These are phyloP conservation scores for Colletotrichum shisoi DNA, from an alignment of 2,329 filamentous ascomycete genomes.

Conservation along the genomic window DNA sequence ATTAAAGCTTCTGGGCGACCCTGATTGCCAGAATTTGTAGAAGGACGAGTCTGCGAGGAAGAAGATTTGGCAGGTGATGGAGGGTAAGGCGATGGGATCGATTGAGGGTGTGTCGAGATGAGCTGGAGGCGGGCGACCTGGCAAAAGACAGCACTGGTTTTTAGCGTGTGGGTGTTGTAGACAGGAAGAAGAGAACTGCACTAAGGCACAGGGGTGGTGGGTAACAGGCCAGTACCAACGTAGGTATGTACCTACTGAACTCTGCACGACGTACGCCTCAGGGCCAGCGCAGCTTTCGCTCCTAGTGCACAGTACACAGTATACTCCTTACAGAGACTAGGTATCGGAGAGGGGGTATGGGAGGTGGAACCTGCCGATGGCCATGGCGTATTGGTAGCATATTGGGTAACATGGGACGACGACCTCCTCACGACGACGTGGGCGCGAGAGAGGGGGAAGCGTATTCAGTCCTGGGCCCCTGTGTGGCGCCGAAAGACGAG, in stretches of 20 bases:
- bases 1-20: slow-evolving; percentile 13
- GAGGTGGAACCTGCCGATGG: slow-evolving; percentile 27
- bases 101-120: background rate
- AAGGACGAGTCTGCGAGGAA: background rate
- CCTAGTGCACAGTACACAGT: background rate
- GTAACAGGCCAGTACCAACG: background rate
- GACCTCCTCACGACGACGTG: slow-evolving; percentile 19
- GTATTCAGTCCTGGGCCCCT: slow-evolving; percentile 4
- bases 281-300: background rate
- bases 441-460: background rate
- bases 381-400: slow-evolving; percentile 25
- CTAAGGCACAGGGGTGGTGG: background rate
- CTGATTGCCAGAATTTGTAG: slow-evolving; percentile 5
- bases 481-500: slow-evolving; percentile 2
- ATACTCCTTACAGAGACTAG: background rate
- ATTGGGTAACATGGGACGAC: slow-evolving; percentile 35
- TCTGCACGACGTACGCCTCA: too few relatives aligned
- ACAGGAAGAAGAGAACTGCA: background rate
- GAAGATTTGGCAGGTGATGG: slow-evolving; percentile 17
- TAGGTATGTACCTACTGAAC: too few relatives aligned
- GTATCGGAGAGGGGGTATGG: background rate
- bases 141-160: background rate
- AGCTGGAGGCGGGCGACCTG: background rate
- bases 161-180: background rate
- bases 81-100: slow-evolving; percentile 20